Base-by-base conservation (phyloP, 352 stramenopile species). In the Phytophthora pluvialis region DNA sequence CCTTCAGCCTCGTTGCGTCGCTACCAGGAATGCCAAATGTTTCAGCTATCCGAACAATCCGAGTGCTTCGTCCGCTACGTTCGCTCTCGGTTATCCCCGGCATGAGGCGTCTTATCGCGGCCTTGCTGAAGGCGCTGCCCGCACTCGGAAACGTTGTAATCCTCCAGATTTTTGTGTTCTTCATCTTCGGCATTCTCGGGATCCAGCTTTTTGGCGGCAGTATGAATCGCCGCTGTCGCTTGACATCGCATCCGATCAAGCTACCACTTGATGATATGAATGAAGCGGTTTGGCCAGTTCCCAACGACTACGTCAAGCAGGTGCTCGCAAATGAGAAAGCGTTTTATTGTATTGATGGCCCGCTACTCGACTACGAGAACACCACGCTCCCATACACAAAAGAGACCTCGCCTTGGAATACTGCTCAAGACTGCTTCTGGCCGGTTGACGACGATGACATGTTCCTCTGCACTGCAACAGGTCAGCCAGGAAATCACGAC, bases 181-280 rank as follows among this genome's bases (percentile, higher is more conserved):
- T 93, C 33, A 89, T 98, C 36, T 97, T 98, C 63, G 89, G 87
- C 0, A 97, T 98, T 64, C 70, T 97, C 1, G 92, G 88, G 0
- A 87, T 97, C 35, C 90, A 98, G 45, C 73, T 98, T 15, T 98
- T 95, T 52, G 68, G 77, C 25, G 91, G 90, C 12, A 82, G 70
- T 16, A 89, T 97, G 77, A 92, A 84, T 40, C 77, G 80, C n/a
- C 67, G 87, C 31, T 97, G 90, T 69, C 86, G 87, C 0, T 56
- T 97, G 16, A 97, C 89, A 12, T 70, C 78, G 16, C 84, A 84
- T 52, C 88, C 90, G 6, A 66, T 97, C 3, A 83, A 77, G 7
- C 40, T 93, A 3, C 74, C 70, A 0, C 28, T 85, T 1, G 45
- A 80, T 26, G 73, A 84, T 13, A 18, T 31, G 1, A 68, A 70